These are phyloP conservation scores for Penicillium steckii DNA, from an alignment of 495 filamentous ascomycete genomes.

Conservation along the genomic window DNA sequence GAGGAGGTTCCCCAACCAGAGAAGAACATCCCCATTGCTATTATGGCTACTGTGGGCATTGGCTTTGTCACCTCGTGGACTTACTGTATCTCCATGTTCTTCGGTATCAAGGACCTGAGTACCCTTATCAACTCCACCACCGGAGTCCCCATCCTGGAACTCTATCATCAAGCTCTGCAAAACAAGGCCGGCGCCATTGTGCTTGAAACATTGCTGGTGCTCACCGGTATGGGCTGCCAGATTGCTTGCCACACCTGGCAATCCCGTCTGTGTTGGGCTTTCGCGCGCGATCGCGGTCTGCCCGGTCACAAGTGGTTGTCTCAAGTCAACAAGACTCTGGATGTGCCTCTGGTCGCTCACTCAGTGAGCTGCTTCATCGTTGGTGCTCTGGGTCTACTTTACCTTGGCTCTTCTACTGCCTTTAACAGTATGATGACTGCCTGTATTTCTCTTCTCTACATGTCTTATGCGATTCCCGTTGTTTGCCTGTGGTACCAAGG, in stretches of 20 bases:
- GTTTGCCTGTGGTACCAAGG: constrained; percentile 48
- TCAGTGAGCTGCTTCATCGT: constrained; percentile 48
- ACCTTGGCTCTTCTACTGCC: constrained; percentile 50
- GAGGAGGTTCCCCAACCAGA: constrained; percentile 57
- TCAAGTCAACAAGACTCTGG: constrained; percentile 47
- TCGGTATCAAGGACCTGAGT: constrained; percentile 52
- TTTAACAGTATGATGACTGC: constrained; percentile 59
- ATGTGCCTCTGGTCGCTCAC: constrained; percentile 56
- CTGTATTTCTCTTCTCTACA: constrained; percentile 50
- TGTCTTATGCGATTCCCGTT: constrained; percentile 51
- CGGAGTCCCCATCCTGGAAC: constrained; percentile 54
- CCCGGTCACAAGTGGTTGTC: constrained; percentile 47
- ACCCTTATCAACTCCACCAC: constrained; percentile 48
- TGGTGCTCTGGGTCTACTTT: constrained; percentile 50
- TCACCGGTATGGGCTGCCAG: constrained; percentile 55
- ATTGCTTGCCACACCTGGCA: constrained; percentile 59
- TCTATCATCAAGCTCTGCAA: constrained; percentile 55
- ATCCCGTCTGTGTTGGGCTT: constrained; percentile 58
- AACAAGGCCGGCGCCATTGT: constrained; percentile 55
- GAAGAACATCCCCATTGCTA: constrained; percentile 47
- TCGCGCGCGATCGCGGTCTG: constrained; percentile 57
- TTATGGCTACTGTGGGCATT: constrained; percentile 59
- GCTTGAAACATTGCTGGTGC: constrained; percentile 52
- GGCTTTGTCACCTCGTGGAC: constrained; percentile 58
- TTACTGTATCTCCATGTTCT: constrained; percentile 59